Conservation (phyloP, 495 filamentous ascomycete genomes). For the Daldinia bambusicola region DNA sequence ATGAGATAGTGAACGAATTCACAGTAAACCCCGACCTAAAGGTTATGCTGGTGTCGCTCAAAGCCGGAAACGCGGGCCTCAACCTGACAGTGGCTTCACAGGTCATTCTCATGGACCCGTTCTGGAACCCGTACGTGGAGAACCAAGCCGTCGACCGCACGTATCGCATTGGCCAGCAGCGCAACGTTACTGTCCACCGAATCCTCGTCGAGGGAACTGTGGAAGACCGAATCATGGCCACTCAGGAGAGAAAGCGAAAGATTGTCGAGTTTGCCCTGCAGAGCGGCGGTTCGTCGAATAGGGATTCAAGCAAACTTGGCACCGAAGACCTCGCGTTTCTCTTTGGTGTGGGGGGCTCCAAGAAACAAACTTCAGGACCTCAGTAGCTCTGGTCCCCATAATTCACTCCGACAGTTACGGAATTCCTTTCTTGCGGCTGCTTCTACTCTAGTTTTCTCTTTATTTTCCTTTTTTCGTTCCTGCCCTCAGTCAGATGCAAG, state of each 20-base stretch:
- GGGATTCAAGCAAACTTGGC: neutral
- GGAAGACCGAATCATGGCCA: conserved; percentile 83
- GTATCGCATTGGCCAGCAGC: conserved; percentile 85
- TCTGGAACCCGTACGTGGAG: conserved; percentile 95
- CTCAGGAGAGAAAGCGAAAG: conserved; percentile 83
- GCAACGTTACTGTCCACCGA: conserved; percentile 81
- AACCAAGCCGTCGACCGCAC: conserved; percentile 93
- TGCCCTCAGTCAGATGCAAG: neutral
- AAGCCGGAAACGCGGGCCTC: conserved; percentile 89
- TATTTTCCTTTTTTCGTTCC: neutral
- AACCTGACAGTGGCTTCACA: conserved; percentile 86
- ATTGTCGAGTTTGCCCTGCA: conserved; percentile 77
- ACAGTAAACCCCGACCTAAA: conserved; percentile 69
- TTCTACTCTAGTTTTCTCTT: neutral
- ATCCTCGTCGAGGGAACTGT: conserved; percentile 80
- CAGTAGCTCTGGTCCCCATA: neutral
- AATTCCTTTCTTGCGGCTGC: neutral
- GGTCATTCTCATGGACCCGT: conserved; percentile 91
- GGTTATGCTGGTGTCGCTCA: conserved; percentile 88
- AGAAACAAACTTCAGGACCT: neutral
- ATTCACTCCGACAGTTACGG: neutral
- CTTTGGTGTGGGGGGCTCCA: conserved; percentile 1
- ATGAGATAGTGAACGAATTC: conserved; percentile 77
- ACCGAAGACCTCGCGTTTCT: conserved; percentile 9
- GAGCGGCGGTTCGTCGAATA: neutral